Percentiles rank a stretch among this genome's conserved stretches.
Conservation (phyloP, 2,329 filamentous ascomycete species). For the Diplodia intermedia region DNA sequence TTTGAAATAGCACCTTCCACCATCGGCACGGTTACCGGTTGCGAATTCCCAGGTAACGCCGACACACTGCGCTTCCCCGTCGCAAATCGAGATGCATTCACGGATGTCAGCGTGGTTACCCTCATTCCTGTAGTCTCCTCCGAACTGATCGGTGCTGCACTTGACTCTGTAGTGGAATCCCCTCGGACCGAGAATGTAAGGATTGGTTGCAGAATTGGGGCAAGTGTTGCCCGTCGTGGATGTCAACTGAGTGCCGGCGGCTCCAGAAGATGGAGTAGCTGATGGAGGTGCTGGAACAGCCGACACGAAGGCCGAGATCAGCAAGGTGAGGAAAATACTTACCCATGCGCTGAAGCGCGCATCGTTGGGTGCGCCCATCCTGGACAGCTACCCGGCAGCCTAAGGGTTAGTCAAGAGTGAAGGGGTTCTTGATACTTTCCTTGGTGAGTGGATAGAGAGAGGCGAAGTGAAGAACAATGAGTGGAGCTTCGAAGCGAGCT, state of each 20-base stretch:
- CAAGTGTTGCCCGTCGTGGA: background rate
- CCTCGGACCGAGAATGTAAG: background rate
- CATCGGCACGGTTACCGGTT: background rate
- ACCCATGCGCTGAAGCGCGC: slow-evolving; percentile 18
- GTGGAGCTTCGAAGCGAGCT: background rate
- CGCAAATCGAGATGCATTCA: background rate
- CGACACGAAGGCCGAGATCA: slow-evolving; percentile 1
- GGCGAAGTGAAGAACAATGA: background rate
- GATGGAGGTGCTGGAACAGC: background rate
- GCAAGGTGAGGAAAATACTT: slow-evolving; percentile 9
- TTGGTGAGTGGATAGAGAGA: background rate
- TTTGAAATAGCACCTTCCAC: slow-evolving; percentile 14
- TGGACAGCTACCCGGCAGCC: slow-evolving; percentile 8
- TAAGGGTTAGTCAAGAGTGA: slow-evolving; percentile 8
- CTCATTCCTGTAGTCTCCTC: background rate
- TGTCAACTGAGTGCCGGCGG: background rate
- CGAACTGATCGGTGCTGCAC: slow-evolving; percentile 4
- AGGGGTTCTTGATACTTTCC: background rate
- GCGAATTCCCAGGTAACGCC: slow-evolving; percentile 11
- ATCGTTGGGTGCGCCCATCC: slow-evolving; percentile 12
- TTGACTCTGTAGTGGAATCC: slow-evolving; percentile 22
- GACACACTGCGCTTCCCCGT: background rate
- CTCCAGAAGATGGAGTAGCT: background rate
- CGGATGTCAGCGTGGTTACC: background rate
- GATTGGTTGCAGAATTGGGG: background rate